These are phyloP conservation scores for Talaromyces sp. DNA, from an alignment of 2,329 filamentous ascomycete genomes.

Conservation along the genomic window DNA sequence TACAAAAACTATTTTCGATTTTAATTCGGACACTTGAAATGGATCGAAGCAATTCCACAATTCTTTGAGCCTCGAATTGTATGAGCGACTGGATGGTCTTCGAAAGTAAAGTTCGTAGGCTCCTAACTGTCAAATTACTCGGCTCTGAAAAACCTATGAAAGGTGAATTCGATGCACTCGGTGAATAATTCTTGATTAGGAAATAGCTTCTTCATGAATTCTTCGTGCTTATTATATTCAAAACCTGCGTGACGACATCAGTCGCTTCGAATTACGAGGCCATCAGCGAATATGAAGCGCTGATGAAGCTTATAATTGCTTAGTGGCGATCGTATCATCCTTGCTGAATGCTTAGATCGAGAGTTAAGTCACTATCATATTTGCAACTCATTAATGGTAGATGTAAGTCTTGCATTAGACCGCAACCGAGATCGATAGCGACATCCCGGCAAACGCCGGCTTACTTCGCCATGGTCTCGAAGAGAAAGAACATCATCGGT, in stretches of 20 bases:
- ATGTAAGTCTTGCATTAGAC: constrained; percentile 1
- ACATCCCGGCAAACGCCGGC: not conserved
- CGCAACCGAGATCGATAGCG: not conserved
- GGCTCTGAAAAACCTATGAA: not conserved
- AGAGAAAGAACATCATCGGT: not conserved
- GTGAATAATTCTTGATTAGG: not conserved
- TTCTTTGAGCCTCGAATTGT: not conserved
- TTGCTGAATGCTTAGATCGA: not conserved
- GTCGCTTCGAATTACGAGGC: not conserved
- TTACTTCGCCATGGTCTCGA: not conserved
- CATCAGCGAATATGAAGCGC: not conserved
- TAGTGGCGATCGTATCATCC: not conserved
- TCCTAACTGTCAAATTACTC: not conserved
- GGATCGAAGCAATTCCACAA: not conserved
- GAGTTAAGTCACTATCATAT: not conserved
- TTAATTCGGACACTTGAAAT: not conserved
- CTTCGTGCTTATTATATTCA: not conserved
- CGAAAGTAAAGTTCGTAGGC: not conserved
- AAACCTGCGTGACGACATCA: not conserved
- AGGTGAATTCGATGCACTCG: not conserved
- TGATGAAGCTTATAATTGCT: not conserved
- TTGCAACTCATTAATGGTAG: not conserved
- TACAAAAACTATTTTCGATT: not conserved
- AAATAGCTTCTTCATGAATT: not conserved
- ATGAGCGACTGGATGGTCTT: not conserved